Evolutionary conservation across 352 stramenopile species (phyloP).

Genomic region (Pythium volutum): DNA sequence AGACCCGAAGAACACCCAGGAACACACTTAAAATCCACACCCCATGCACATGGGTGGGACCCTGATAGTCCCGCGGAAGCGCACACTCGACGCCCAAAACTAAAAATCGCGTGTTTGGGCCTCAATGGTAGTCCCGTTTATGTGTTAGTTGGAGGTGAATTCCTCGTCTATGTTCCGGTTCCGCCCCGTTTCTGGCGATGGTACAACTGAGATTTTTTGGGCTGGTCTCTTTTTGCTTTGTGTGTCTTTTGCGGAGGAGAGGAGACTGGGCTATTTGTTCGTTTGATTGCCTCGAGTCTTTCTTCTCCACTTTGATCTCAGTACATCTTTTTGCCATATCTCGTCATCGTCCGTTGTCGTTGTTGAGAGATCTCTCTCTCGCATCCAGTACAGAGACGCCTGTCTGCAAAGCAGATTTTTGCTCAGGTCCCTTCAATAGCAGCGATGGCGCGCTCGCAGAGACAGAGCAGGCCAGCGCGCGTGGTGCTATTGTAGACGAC

Average conservation of each 20-base stretch:
- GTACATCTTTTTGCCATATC: too few species aligned
- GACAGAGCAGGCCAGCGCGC: slow-evolving; percentile 35
- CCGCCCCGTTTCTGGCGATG: neutral
- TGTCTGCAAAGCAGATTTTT: too few species aligned
- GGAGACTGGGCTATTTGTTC: too few species aligned
- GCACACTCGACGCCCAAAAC: neutral
- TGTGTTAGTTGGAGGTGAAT: neutral
- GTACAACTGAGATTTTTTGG: too few species aligned
- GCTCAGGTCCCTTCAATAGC: slow-evolving; percentile 58
- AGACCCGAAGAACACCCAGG: too few species aligned
- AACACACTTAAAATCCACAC: too few species aligned
- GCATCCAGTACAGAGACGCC: too few species aligned
- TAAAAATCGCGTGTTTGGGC: neutral
- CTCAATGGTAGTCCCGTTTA: neutral
- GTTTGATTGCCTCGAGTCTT: too few species aligned
- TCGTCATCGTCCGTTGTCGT: neutral
- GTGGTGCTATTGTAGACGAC: slow-evolving; percentile 53
- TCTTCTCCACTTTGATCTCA: neutral
- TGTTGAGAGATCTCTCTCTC: neutral
- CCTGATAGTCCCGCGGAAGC: too few species aligned
- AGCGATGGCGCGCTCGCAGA: slow-evolving; percentile 54
- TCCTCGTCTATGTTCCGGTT: neutral
- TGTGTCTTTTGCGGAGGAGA: neutral
- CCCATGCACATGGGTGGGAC: too few species aligned
- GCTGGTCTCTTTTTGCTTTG: neutral